Evolutionary conservation across 306 rosid genomes (phyloP), one percentile per base, ranked within the genome.

Genomic region (Sophora flavescens): DNA sequence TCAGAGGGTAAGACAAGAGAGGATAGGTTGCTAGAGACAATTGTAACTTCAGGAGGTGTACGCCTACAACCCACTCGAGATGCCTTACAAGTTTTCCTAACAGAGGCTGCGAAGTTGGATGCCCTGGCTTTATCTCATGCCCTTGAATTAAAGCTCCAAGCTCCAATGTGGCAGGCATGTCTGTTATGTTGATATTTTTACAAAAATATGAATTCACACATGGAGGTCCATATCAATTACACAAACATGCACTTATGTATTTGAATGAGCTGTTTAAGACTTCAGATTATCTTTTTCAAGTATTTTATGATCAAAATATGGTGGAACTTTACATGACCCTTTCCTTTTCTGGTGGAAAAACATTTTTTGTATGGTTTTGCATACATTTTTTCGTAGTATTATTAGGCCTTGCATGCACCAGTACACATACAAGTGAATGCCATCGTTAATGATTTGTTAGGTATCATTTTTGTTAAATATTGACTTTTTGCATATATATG

Each of bases 11-110:
- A 89, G 87, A 96, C 93, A 33, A 89, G 83, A 10, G 99, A 96
- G 82, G 97, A 92, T 69, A 91, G 90, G 85, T 82, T 96, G 87
- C 73, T 96, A 91, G 99, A 96, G 86, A 89, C 97, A 74, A 89
- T 96, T 82, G 98, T 93, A 69, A 92, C 92, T 4, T 84, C 96
- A 50, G 98, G 99, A 70, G 99, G 99, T 77, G 93, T 96, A 50
- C 97, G 99, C 26, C 76, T 96, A 67, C 99, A 96, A 78, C 99
- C 99, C 74, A 89, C 96, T 84, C 93, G 99, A 77, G 99, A 96
- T 88, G 96, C 97, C 68, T 76, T 92, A 83, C 97, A 88, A 70
- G 89, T 81, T 82, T 96, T 96, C 79, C 90, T 96, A 72, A 76
- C 74, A 16, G 93, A 96, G 84, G 99, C 96, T 48, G 89, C 84